phyloP scores from a whole-genome alignment of 2,329 filamentous ascomycete genomes.

The Pseudohalonectria lignicola region DNA sequence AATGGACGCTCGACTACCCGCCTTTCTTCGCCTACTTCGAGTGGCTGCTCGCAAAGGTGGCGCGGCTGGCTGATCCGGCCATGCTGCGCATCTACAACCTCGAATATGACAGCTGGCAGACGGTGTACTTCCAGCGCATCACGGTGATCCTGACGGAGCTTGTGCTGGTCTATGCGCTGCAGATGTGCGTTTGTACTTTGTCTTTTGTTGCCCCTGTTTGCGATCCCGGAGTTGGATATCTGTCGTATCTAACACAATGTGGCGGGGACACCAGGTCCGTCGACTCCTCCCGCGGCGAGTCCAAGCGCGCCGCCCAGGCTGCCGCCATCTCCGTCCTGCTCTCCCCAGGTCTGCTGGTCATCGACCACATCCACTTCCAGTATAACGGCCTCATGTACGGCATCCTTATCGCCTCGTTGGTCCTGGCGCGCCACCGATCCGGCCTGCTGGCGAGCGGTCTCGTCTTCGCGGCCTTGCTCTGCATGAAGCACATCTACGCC shows the following conservation, averaged over 20 bases:
- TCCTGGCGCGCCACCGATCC: slow-evolving; percentile 65
- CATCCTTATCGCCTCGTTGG: slow-evolving; percentile 74
- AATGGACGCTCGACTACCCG: slow-evolving; percentile 99
- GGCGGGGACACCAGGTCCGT: slow-evolving; percentile 47
- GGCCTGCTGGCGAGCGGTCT: slow-evolving; percentile 70
- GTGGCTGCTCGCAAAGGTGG: slow-evolving; percentile 77
- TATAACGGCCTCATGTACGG: slow-evolving; percentile 98
- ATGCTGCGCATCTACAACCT: slow-evolving; percentile 79
- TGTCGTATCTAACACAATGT: background rate
- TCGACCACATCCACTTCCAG: slow-evolving; percentile 98
- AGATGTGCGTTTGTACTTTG: slow-evolving; percentile 38
- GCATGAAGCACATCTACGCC: slow-evolving; percentile 96
- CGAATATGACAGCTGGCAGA: slow-evolving; percentile 84
- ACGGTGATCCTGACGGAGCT: slow-evolving; percentile 82
- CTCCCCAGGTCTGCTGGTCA: slow-evolving; percentile 87
- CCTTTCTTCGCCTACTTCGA: slow-evolving; percentile 98
- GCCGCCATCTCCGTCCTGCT: slow-evolving; percentile 82
- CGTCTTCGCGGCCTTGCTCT: slow-evolving; percentile 74
- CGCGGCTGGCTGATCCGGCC: slow-evolving; percentile 62
- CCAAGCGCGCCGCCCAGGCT: slow-evolving; percentile 71
- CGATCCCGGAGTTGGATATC: background rate
- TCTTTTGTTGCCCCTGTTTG: background rate
- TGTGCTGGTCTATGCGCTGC: slow-evolving; percentile 71
- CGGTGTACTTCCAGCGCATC: slow-evolving; percentile 83
- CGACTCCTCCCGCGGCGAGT: slow-evolving; percentile 51